Evolutionary conservation across 257 asterid genomes (phyloP).

Genomic region (Cruciata laevipes): DNA sequence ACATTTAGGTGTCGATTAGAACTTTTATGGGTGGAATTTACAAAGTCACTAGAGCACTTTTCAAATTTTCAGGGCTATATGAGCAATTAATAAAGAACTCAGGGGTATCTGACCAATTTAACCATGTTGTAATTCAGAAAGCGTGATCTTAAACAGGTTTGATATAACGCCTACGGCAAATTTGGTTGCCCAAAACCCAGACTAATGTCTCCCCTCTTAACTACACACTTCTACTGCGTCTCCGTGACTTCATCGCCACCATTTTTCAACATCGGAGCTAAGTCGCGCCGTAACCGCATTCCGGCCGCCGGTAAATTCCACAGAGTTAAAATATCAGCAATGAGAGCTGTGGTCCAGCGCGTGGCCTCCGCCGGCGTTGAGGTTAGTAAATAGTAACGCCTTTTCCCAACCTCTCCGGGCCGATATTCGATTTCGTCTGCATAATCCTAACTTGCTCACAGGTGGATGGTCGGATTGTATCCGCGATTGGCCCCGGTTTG

Average conservation of each 20-base stretch:
- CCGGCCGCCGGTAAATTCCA: slow-evolving; percentile 12
- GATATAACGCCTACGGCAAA: not conserved
- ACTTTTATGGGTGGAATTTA: too few relatives aligned
- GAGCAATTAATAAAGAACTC: too few relatives aligned
- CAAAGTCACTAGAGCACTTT: too few relatives aligned
- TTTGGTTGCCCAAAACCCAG: not conserved
- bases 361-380: slow-evolving; percentile 84
- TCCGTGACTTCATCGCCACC: not conserved
- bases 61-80: too few relatives aligned
- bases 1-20: too few relatives aligned
- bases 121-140: not conserved
- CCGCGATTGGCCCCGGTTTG: slow-evolving; percentile 75
- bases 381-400: slow-evolving; percentile 27
- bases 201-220: slow-evolving; percentile 12
- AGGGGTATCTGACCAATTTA: too few relatives aligned
- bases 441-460: slow-evolving; percentile 20
- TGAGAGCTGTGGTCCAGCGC: slow-evolving; percentile 87
- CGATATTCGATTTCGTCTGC: not conserved
- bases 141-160: not conserved
- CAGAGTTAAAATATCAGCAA: slow-evolving; percentile 36
- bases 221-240: slow-evolving; percentile 14
- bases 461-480: slow-evolving; percentile 72
- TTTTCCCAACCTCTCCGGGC: not conserved
- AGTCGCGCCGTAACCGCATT: slow-evolving; percentile 30
- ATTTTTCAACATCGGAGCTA: slow-evolving; percentile 10